A percentile compares a stretch with the other conserved stretches of the same genome.
These are phyloP conservation scores for Globisporangium heterothallicum DNA, from an alignment of 352 stramenopile species.

Conservation along the genomic window DNA sequence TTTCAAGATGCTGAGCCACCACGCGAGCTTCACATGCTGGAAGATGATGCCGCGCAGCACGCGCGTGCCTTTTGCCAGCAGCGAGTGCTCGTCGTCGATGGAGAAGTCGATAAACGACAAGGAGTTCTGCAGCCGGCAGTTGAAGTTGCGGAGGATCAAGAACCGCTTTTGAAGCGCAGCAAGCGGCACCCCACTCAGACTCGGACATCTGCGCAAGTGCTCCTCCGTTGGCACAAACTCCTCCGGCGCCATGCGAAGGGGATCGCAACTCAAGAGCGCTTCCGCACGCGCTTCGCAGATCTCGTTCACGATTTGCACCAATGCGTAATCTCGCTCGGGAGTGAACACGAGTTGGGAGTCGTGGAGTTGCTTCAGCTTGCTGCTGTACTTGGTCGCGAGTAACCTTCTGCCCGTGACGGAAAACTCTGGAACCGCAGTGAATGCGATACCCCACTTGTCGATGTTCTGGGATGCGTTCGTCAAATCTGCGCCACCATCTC, in stretches of 20 bases:
- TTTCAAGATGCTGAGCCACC: conserved; percentile 85
- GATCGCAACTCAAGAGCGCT: conserved; percentile 70
- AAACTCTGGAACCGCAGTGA: conserved; percentile 82
- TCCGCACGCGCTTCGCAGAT: conserved; percentile 77
- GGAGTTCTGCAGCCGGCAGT: conserved; percentile 80
- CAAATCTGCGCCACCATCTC: conserved; percentile 6
- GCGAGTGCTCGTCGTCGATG: conserved; percentile 44
- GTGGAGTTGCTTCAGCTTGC: conserved; percentile 58
- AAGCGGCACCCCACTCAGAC: conserved; percentile 41
- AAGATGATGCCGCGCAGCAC: conserved; percentile 70
- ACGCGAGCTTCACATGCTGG: conserved; percentile 85
- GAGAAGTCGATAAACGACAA: conserved; percentile 85
- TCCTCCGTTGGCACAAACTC: conserved; percentile 72
- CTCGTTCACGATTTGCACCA: conserved; percentile 81
- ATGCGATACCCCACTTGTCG: conserved; percentile 85
- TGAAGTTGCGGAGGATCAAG: conserved; percentile 85
- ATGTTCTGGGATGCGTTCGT: conserved; percentile 16
- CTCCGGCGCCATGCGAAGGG: conserved; percentile 76
- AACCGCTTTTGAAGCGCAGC: conserved; percentile 69
- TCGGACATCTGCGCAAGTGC: conserved; percentile 47
- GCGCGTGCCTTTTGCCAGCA: conserved; percentile 57
- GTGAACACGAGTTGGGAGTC: conserved; percentile 65
- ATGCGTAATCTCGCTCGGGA: conserved; percentile 54
- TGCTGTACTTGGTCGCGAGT: conserved; percentile 64
- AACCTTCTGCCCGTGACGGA: conserved; percentile 69